These are phyloP conservation scores for Kingdonia uniflora DNA, from an alignment of 164 flowering plant genomes.

Conservation along the genomic window DNA sequence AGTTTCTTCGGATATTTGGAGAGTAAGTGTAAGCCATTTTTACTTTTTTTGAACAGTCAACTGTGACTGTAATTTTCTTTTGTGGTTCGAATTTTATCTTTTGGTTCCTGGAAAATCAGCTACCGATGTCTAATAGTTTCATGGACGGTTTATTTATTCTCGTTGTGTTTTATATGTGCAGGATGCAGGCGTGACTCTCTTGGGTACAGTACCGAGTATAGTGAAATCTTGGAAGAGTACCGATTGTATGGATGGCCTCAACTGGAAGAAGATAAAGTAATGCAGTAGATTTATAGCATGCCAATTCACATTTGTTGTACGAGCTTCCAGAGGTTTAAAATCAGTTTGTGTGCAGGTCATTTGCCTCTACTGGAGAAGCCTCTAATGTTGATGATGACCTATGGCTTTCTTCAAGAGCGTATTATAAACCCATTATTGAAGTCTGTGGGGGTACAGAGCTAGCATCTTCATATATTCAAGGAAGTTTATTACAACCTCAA, in stretches of 20 bases:
- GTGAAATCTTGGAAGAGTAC: slow-evolving; percentile 86
- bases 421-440: slow-evolving; percentile 72
- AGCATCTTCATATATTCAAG: slow-evolving; percentile 60
- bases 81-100: too few species aligned
- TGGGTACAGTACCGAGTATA: slow-evolving; percentile 93
- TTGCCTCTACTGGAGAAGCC: slow-evolving; percentile 79
- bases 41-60: too few species aligned
- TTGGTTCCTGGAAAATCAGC: too few species aligned
- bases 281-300: background rate
- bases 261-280: slow-evolving; percentile 84
- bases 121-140: too few species aligned
- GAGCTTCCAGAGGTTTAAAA: too few species aligned
- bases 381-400: slow-evolving; percentile 94
- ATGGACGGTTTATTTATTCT: too few species aligned
- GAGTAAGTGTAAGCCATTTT: too few species aligned
- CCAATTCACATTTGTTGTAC: too few species aligned
- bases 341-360: slow-evolving; percentile 31
- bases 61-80: too few species aligned
- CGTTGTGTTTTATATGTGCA: slow-evolving; percentile 19
- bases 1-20: too few species aligned
- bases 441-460: slow-evolving; percentile 96
- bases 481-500: slow-evolving; percentile 71
- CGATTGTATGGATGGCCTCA: slow-evolving; percentile 70
- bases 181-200: slow-evolving; percentile 84
- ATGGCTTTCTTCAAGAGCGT: slow-evolving; percentile 87